Conservation (phyloP, 495 filamentous ascomycete genomes). For the Cercophora newfieldiana region DNA sequence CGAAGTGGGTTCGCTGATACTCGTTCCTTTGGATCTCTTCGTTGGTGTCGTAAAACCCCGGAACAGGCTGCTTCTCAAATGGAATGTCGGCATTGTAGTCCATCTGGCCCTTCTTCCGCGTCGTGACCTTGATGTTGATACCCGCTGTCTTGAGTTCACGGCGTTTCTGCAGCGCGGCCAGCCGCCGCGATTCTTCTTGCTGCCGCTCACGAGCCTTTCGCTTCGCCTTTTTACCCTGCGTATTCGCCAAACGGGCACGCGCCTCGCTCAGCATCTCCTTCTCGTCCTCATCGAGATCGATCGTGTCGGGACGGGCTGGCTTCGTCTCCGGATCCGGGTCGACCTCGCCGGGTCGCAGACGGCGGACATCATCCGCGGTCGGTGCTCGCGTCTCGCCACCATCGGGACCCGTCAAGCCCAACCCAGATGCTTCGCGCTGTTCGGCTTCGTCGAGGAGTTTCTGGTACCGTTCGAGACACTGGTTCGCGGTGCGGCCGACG, state of each 20-base stretch:
- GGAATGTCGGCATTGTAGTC: constrained; percentile 99
- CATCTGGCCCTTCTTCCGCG: constrained; percentile 92
- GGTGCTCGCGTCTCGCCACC: constrained; percentile 87
- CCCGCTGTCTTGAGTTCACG: constrained; percentile 95
- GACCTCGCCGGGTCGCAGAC: constrained; percentile 85
- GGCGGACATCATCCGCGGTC: constrained; percentile 89
- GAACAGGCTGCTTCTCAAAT: constrained; percentile 87
- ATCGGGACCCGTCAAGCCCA: constrained; percentile 84
- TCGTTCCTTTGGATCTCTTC: constrained; percentile 84
- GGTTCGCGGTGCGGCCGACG: constrained; percentile 92
- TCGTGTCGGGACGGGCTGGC: constrained; percentile 94
- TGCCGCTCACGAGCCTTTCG: constrained; percentile 94
- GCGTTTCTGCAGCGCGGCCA: constrained; percentile 91
- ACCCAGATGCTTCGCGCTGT: constrained; percentile 73
- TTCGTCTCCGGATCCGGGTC: constrained; percentile 97
- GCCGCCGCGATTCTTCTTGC: constrained; percentile 86
- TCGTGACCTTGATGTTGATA: constrained; percentile 97
- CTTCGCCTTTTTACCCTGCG: constrained; percentile 98
- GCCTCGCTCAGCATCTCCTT: constrained; percentile 99
- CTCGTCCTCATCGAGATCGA: constrained; percentile 97
- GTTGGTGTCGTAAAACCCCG: constrained; percentile 89
- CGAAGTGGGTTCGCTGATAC: constrained; percentile 81
- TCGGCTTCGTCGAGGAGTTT: constrained; percentile 96
- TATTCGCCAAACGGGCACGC: constrained; percentile 92
- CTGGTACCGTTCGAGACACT: constrained; percentile 95